These are phyloP conservation scores for Candida mesenterica DNA, from an alignment of 1,139 yeast genomes.

Conservation along the genomic window DNA sequence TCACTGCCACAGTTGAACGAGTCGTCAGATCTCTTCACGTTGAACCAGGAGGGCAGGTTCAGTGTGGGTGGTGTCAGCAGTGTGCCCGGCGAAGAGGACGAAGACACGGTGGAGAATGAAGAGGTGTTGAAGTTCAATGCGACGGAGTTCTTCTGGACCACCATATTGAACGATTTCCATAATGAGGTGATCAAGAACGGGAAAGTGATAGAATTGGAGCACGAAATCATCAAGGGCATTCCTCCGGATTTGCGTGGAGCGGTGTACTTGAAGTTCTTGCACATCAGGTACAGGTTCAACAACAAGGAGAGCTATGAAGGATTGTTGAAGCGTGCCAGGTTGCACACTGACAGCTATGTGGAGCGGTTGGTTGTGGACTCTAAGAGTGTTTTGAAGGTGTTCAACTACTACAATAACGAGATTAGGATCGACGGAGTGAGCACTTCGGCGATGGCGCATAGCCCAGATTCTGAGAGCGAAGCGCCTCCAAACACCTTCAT, in stretches of 20 bases:
- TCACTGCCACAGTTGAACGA: constrained; percentile 37
- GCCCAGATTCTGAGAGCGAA: no score
- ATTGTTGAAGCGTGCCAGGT: constrained; percentile 30
- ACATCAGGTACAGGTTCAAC: constrained; percentile 31
- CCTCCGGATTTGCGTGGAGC: constrained; percentile 30
- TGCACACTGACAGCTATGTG: constrained; percentile 19
- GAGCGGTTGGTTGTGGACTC: constrained; percentile 22
- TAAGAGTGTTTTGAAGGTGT: constrained; percentile 32
- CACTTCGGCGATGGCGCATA: no score
- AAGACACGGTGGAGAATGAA: constrained; percentile 8
- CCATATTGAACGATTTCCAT: constrained; percentile 22
- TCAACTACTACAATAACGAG: constrained; percentile 34
- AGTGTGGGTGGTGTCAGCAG: neutral
- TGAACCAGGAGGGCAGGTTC: constrained; percentile 9
- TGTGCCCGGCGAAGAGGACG: no score
- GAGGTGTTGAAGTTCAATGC: constrained; percentile 2
- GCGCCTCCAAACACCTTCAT: constrained; percentile 26
- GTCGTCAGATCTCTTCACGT: constrained; percentile 28
- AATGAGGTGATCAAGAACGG: constrained; percentile 20
- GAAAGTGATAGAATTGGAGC: constrained; percentile 24
- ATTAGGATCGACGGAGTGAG: constrained; percentile 5
- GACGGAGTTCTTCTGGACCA: constrained; percentile 24
- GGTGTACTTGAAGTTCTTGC: constrained; percentile 35
- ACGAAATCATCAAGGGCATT: constrained; percentile 30
- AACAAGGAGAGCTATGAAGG: constrained; percentile 31